A percentile compares a stretch with the other conserved stretches of the same genome.
Conservation (phyloP, 2,329 filamentous ascomycete species). For the Salinomyces thailandicus region DNA sequence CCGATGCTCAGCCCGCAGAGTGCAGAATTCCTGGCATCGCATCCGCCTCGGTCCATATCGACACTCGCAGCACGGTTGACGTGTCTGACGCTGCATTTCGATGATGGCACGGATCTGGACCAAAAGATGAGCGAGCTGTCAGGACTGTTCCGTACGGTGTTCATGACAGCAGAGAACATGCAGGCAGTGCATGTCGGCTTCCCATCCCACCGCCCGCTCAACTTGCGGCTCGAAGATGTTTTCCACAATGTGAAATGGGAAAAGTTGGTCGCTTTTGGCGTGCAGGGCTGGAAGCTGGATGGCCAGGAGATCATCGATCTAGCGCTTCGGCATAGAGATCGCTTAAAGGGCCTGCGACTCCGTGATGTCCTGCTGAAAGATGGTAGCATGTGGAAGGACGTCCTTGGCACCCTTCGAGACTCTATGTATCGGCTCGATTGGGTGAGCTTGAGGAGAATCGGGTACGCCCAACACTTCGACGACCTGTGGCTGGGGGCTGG, state of each 20-base stretch:
- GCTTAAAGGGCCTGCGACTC: conserved; percentile 49
- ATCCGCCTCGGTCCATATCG: conserved; percentile 38
- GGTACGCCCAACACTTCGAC: conserved; percentile 48
- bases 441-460: conserved; percentile 52
- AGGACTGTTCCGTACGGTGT: conserved; percentile 46
- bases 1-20: conserved; percentile 53
- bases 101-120: conserved; percentile 47
- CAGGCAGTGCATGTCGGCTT: conserved; percentile 56
- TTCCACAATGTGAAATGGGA: conserved; percentile 55
- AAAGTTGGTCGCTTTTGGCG: conserved; percentile 51
- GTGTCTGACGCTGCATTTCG: conserved; percentile 54
- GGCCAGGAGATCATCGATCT: conserved; percentile 51
- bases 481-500: conserved; percentile 32
- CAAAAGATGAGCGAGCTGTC: conserved; percentile 49
- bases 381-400: conserved; percentile 50
- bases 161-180: conserved; percentile 49
- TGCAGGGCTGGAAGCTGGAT: conserved; percentile 53
- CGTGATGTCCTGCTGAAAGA: conserved; percentile 51
- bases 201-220: conserved; percentile 46
- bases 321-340: conserved; percentile 44
- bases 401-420: conserved; percentile 46
- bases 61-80: conserved; percentile 47
- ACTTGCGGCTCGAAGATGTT: conserved; percentile 47
- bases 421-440: conserved; percentile 50
- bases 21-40: conserved; percentile 41